phyloP scores from a whole-genome alignment of 495 filamentous ascomycete genomes.

The Penicillium crystallinum region DNA sequence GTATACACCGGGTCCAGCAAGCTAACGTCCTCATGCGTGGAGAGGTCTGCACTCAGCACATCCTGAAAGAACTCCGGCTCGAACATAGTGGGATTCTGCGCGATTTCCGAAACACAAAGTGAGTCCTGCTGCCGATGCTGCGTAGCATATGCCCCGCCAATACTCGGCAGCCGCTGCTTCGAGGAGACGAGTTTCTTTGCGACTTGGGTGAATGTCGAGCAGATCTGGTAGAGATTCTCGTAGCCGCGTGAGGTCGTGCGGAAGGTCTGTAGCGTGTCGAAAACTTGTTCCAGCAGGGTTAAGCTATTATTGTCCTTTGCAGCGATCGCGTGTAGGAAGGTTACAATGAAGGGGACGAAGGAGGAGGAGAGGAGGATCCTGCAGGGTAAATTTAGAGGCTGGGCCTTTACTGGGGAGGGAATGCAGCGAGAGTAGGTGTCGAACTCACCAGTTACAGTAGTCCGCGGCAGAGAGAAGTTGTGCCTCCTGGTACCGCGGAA shows the following conservation, averaged over 20 bases:
- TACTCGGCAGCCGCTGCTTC: too few relatives aligned
- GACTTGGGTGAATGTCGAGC: conserved; percentile 11
- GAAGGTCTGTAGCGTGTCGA: conserved; percentile 10
- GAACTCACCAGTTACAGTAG: conserved; percentile 24
- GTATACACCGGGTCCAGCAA: too few relatives aligned
- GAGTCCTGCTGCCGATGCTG: too few relatives aligned
- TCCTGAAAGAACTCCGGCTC: too few relatives aligned
- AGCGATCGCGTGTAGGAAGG: conserved; percentile 24
- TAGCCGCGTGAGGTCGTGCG: conserved; percentile 9
- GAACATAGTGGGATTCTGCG: too few relatives aligned
- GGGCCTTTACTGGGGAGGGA: too few relatives aligned
- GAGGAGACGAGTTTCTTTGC: background rate
- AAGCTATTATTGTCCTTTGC: conserved; percentile 13
- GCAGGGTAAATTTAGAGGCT: background rate
- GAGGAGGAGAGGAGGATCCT: conserved; percentile 21
- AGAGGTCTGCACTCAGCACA: too few relatives aligned
- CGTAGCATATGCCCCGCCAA: too few relatives aligned
- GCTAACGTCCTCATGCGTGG: too few relatives aligned
- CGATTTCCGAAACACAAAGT: too few relatives aligned
- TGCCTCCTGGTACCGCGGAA: conserved; percentile 9
- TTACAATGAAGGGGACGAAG: conserved; percentile 22
- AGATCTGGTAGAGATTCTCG: conserved; percentile 16
- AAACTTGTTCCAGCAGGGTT: conserved; percentile 16
- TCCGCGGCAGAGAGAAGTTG: conserved; percentile 9
- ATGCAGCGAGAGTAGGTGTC: background rate